Base-by-base conservation (phyloP, 768 basidiomycete species). In the Boletus tylopilopsis region DNA sequence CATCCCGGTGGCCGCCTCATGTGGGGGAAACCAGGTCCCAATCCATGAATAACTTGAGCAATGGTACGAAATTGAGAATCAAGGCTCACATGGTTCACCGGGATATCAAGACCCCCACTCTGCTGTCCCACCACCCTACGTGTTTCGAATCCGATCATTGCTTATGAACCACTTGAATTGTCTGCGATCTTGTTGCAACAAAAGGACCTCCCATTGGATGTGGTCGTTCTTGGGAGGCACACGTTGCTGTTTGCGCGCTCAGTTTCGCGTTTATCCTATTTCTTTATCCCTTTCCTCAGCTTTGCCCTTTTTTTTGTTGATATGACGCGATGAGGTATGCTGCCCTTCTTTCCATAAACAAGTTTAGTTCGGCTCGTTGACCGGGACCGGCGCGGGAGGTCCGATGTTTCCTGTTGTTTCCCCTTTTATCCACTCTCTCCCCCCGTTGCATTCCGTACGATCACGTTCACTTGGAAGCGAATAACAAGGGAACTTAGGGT, bases 1-100 rank as follows among this genome's bases (percentile, higher is more conserved):
- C 42, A 39, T 15, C 29, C 35, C 39, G 51, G 49, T 59, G 47
- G 46, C 60, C 45, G 56, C 41, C 8, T 42, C 29, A 12, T 19
- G 12, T 16, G n/a, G 13, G 18, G 33, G 33, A 18, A 34, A 34
- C n/a, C 6, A 34, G 33, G 33, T 6, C 33, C 34, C 21, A 23
- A 37, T 25, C 41, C 23, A 40, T 18, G 51, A 32, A 38, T 30
- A 16, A 36, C 8, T n/a, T 4, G 29, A 30, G 29, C 21, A 37
- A 37, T 18, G 27, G 35, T n/a, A 49, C 19, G 45, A 36, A 36
- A 48, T 12, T 19, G 25, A 24, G 22, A 29, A 23, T n/a, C 6
- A 18, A 24, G 19, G 12, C 35, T 27, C 48, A 30, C 24, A 49
- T 29, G 47, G 6, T 38, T 12, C 37, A 22, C 15, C 35, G n/a